phyloP scores from a whole-genome alignment of 257 asterid genomes.

The Ligustrum vulgare region DNA sequence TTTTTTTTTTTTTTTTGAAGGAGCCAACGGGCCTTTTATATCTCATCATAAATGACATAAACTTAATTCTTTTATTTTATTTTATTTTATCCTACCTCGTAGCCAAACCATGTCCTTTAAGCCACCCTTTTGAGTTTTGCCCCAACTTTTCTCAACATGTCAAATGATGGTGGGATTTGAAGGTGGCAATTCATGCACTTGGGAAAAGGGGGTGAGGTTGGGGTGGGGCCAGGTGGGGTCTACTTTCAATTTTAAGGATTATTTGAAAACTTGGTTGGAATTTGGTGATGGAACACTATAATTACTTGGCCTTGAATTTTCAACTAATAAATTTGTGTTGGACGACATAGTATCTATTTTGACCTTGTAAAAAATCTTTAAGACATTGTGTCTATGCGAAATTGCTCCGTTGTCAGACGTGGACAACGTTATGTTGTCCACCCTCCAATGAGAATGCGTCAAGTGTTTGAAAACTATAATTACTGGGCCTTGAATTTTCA shows the following conservation, averaged over 20 bases:
- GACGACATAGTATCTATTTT: constrained; percentile 23
- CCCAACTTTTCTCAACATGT: constrained; percentile 58
- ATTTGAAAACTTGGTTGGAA: constrained; percentile 28
- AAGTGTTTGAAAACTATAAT: constrained; percentile 51
- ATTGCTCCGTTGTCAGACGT: too few relatives aligned
- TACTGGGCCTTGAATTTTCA: constrained; percentile 27
- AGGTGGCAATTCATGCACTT: constrained; percentile 37
- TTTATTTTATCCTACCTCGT: not conserved
- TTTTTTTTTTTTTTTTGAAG: too few relatives aligned
- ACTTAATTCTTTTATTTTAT: not conserved
- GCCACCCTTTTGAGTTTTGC: constrained; percentile 46
- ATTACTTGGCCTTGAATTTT: constrained; percentile 31
- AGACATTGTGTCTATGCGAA: too few relatives aligned
- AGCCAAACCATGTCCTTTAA: constrained; percentile 31
- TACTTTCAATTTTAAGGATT: constrained; percentile 25
- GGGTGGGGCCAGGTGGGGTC: constrained; percentile 15
- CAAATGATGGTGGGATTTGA: constrained; percentile 35
- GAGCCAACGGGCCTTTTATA: too few relatives aligned
- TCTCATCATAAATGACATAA: not conserved
- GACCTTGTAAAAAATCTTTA: not conserved
- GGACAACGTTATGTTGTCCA: too few relatives aligned
- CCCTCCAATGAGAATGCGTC: too few relatives aligned
- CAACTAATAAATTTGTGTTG: constrained; percentile 13
- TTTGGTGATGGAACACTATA: constrained; percentile 45
- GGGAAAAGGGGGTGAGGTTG: constrained; percentile 14